These are phyloP conservation scores for Pythium phragmitis DNA, from an alignment of 352 stramenopile genomes.

Conservation along the genomic window DNA sequence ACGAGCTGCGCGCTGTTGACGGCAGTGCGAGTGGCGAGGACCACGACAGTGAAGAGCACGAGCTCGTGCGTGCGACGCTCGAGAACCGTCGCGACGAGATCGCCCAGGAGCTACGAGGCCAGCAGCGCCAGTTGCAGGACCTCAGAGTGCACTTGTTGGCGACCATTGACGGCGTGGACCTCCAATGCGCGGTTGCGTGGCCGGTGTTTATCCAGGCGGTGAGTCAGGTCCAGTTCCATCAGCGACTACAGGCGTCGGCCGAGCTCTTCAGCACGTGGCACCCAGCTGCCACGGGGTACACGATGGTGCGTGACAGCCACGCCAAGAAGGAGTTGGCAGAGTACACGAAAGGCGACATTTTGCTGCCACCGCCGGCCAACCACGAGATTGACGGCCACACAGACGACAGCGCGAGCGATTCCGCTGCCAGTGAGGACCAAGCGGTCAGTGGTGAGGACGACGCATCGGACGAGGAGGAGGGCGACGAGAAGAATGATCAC, in stretches of 20 bases:
- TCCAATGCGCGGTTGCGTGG: slow-evolving; percentile 49
- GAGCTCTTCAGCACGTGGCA: slow-evolving; percentile 38
- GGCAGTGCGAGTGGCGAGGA: neutral
- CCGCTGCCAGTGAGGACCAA: slow-evolving; percentile 55
- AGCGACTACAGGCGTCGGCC: slow-evolving; percentile 22
- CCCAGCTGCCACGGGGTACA: slow-evolving; percentile 44
- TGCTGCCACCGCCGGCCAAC: slow-evolving; percentile 47
- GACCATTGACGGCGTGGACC: slow-evolving; percentile 56
- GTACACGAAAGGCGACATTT: slow-evolving; percentile 46
- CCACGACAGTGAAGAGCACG: slow-evolving; percentile 11
- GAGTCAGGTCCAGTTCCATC: slow-evolving; percentile 47
- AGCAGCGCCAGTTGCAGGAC: slow-evolving; percentile 33
- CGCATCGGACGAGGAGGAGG: slow-evolving; percentile 10
- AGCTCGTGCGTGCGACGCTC: slow-evolving; percentile 19
- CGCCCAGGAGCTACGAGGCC: slow-evolving; percentile 32
- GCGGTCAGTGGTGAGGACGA: slow-evolving; percentile 27
- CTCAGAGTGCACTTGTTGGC: slow-evolving; percentile 54
- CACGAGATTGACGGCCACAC: slow-evolving; percentile 80
- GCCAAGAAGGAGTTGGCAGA: slow-evolving; percentile 35
- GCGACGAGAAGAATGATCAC: slow-evolving; percentile 16
- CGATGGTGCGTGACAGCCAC: slow-evolving; percentile 41
- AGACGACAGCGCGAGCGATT: slow-evolving; percentile 72
- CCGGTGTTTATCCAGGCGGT: slow-evolving; percentile 56
- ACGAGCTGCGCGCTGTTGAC: slow-evolving; percentile 28
- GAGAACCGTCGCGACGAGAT: slow-evolving; percentile 19